phyloP scores from a whole-genome alignment of 2,329 filamentous ascomycete genomes.

The Gliomastix tumulicola region DNA sequence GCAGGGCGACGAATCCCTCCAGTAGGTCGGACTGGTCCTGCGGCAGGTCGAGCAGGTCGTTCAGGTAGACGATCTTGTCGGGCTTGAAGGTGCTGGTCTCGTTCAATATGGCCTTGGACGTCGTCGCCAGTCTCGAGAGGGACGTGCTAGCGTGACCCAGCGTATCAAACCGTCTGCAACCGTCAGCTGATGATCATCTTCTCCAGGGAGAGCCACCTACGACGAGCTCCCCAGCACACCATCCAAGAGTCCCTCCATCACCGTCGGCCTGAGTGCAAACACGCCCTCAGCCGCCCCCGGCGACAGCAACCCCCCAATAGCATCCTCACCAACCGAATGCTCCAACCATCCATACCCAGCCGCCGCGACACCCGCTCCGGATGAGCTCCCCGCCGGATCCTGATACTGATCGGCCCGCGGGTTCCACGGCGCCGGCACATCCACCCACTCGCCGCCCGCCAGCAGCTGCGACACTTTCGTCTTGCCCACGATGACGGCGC shows the following conservation, averaged over 20 bases:
- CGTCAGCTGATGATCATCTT: no score
- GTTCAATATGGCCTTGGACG: conserved; percentile 9
- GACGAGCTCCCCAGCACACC: conserved; percentile 9
- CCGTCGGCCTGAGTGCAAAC: conserved; percentile 18
- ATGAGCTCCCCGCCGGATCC: conserved; percentile 20
- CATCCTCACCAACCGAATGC: conserved; percentile 24
- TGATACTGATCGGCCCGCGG: conserved; percentile 41
- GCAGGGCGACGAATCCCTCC: conserved; percentile 12
- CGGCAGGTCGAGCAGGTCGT: conserved; percentile 11
- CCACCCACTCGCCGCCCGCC: conserved; percentile 31
- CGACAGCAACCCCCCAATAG: conserved; percentile 16
- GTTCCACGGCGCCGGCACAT: conserved; percentile 31
- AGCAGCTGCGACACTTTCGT: conserved; percentile 43
- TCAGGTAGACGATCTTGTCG: no score
- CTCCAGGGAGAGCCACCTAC: conserved; percentile 9
- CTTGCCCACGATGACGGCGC: conserved; percentile 49
- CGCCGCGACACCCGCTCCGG: conserved; percentile 28
- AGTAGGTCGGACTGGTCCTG: conserved; percentile 7
- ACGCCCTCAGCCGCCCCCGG: conserved; percentile 16
- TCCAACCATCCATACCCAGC: conserved; percentile 34
- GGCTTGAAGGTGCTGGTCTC: background rate
- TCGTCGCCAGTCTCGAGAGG: conserved; percentile 15
- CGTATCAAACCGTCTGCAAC: conserved; percentile 10
- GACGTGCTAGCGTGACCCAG: conserved; percentile 14
- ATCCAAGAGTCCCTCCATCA: conserved; percentile 4